These are phyloP conservation scores for Colletotrichum lupini DNA, from an alignment of 2,329 filamentous ascomycete species.

Conservation along the genomic window DNA sequence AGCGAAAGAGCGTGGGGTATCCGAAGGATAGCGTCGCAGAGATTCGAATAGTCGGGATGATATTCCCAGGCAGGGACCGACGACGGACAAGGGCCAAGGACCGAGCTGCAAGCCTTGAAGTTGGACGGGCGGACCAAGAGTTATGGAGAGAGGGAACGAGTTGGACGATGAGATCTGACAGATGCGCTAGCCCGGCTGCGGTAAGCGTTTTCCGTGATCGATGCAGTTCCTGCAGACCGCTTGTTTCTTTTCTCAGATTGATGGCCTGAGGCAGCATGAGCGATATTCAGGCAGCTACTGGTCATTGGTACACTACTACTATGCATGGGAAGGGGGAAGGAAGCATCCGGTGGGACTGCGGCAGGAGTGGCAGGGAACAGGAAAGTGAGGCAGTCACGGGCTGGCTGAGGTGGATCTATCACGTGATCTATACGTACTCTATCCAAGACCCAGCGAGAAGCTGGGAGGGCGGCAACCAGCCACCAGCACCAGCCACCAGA, in stretches of 20 bases:
- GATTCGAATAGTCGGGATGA: background rate
- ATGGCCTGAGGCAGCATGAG: background rate
- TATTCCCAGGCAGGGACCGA: constrained; percentile 12
- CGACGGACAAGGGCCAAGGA: background rate
- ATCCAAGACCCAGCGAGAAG: too few species aligned
- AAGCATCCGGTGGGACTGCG: too few species aligned
- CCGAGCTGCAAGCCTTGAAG: background rate
- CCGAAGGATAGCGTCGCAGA: constrained; percentile 18
- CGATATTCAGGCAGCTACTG: background rate
- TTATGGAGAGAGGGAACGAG: constrained; percentile 8
- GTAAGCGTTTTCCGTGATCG: constrained; percentile 14
- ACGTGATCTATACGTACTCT: too few species aligned
- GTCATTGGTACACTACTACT: too few species aligned
- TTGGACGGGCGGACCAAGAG: background rate
- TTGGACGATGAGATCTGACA: constrained; percentile 34
- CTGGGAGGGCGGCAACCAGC: too few species aligned
- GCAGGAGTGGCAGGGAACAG: background rate
- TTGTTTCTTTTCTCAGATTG: background rate
- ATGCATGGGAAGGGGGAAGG: too few species aligned
- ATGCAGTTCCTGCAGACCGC: constrained; percentile 32
- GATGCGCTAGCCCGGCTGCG: constrained; percentile 17
- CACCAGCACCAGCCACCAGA: too few species aligned
- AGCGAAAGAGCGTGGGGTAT: constrained; percentile 6
- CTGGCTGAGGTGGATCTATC: too few species aligned
- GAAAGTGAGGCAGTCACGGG: too few species aligned